A percentile compares a stretch with the other conserved stretches of the same genome.
These are phyloP conservation scores for Excoecaria agallocha DNA, from an alignment of 345 rosid species.

Conservation along the genomic window DNA sequence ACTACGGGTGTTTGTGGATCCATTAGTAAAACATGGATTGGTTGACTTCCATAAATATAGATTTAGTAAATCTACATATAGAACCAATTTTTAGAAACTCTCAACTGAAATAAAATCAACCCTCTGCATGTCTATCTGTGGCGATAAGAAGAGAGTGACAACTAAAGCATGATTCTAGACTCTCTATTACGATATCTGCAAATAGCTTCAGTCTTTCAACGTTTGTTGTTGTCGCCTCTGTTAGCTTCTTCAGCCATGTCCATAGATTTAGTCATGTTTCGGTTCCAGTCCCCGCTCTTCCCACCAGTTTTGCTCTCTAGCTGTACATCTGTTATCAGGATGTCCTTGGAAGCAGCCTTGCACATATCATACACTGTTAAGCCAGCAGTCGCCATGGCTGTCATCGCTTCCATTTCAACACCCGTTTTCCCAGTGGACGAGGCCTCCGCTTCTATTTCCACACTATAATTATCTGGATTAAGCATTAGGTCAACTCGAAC, in stretches of 20 bases:
- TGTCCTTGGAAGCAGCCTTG: conserved; percentile 90
- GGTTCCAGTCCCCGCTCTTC: conserved; percentile 68
- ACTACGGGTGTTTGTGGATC: no score
- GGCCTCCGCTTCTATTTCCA: conserved; percentile 82
- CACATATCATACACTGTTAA: conserved; percentile 97
- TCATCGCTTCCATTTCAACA: conserved; percentile 95
- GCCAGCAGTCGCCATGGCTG: conserved; percentile 73
- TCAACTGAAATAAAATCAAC: not conserved
- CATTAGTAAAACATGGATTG: no score
- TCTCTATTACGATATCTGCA: no score
- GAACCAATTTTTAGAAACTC: not conserved
- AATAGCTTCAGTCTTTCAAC: conserved; percentile 43
- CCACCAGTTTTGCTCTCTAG: conserved; percentile 81
- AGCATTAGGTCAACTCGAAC: conserved; percentile 64
- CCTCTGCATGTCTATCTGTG: not conserved
- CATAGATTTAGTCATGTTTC: no score
- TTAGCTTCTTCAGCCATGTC: not conserved
- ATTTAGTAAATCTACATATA: not conserved
- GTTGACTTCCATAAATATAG: not conserved
- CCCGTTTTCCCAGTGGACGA: conserved; percentile 76
- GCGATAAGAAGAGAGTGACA: no score
- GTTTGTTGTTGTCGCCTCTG: no score
- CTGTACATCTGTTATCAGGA: conserved; percentile 50
- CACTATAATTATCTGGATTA: conserved; percentile 59
- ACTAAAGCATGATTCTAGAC: conserved; percentile 33